Base-by-base conservation (phyloP, 2,329 filamentous ascomycete species). In the Cadophora malorum region DNA sequence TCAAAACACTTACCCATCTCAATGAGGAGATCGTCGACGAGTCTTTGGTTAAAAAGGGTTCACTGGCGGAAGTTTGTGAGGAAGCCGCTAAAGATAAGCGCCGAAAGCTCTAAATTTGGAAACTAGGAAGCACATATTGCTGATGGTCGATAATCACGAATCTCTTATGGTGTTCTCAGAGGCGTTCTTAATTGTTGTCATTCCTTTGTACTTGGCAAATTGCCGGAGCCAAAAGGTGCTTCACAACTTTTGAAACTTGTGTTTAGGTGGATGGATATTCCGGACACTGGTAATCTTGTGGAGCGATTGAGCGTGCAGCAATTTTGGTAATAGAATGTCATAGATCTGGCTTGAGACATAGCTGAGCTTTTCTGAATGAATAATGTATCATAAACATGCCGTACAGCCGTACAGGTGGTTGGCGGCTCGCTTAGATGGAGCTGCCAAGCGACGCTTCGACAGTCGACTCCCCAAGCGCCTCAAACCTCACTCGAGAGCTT, bases 11-110 rank as follows among this genome's bases (percentile, higher is more conserved):
- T 4, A 64, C 65, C 16, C 75, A 76, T 65, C 70, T 78, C 19
- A 75, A 76, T 58, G 67, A 70, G 4, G 78, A 80, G 65, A 76
- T 79, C 65, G 74, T 78, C 53, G 75, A 78, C 45, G 75, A 78
- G 63, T 65, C 69, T 21, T 67, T 74, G 49, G 74, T 77, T 0
- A 62, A 70, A 58, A 76, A 73, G 55, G 76, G 76, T n/a, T 67
- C 68, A 41, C 31, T 78, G 35, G 67, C 65, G 5, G 76, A 76
- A 25, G 70, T 74, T 10, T 76, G 75, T 49, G 69, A 64, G 4
- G 73, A 74, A 23, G 74, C 73, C 23, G 68, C 68, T 35, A 70
- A 41, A 45, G 31, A 74, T 67, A 67, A 66, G 60, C 49, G 68
- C 67, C n/a, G 72, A 65, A 68, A 66, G 21, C 25, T 35, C n/a